Conservation (phyloP, 345 rosid genomes). For the Gossypium turneri region DNA sequence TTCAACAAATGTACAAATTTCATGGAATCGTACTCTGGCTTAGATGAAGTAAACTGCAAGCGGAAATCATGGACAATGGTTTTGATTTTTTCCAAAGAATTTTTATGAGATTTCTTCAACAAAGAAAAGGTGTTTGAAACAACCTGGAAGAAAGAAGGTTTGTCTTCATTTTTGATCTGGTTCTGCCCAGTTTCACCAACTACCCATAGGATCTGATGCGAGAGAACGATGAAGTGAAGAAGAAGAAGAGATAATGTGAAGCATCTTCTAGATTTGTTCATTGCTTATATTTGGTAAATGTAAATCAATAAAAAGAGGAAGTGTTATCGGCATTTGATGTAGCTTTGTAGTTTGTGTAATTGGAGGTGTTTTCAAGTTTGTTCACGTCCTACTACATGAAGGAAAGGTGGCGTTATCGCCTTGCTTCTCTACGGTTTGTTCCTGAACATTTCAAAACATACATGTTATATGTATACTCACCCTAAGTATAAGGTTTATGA, state of each 20-base stretch:
- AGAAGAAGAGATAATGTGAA: constrained; percentile 20
- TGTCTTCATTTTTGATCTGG: constrained; percentile 13
- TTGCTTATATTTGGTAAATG: background rate
- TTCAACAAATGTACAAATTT: background rate
- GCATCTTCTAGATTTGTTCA: constrained; percentile 26
- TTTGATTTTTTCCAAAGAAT: constrained; percentile 56
- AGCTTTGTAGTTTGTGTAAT: background rate
- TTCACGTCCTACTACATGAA: background rate
- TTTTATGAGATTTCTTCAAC: constrained; percentile 39
- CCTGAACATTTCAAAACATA: constrained; percentile 8
- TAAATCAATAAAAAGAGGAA: background rate
- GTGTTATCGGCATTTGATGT: background rate
- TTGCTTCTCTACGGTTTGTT: background rate
- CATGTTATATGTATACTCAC: background rate
- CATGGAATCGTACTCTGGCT: constrained; percentile 45
- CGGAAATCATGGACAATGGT: constrained; percentile 40
- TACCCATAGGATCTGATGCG: constrained; percentile 4
- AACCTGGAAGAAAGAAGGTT: constrained; percentile 32
- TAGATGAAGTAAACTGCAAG: constrained; percentile 49
- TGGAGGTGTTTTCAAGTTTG: constrained; percentile 6
- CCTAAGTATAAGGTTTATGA: too few species aligned
- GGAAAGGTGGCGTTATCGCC: background rate
- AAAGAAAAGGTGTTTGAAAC: constrained; percentile 22
- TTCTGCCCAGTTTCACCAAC: constrained; percentile 20
- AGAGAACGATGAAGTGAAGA: constrained; percentile 23